A percentile compares a stretch with the other conserved stretches of the same genome.
phyloP scores from a whole-genome alignment of 176 grass and related monocot genomes.

The Triticum aestivum region DNA sequence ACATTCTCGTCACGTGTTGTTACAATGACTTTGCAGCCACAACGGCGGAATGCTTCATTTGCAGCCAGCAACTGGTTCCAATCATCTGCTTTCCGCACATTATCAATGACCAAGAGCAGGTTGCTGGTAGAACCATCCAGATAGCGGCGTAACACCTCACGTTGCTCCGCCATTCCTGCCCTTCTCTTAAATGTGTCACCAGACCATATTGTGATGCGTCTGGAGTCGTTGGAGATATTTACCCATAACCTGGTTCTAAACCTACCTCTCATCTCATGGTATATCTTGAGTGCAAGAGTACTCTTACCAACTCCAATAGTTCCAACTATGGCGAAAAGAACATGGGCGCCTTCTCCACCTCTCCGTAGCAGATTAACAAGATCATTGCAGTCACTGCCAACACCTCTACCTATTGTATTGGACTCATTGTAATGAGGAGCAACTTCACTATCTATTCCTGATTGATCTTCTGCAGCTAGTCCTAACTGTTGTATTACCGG shows the following conservation, averaged over 20 bases:
- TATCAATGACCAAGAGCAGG: slow-evolving; percentile 56
- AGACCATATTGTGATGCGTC: slow-evolving; percentile 36
- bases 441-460: slow-evolving; percentile 29
- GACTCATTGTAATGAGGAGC: slow-evolving; percentile 26
- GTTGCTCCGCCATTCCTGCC: slow-evolving; percentile 14
- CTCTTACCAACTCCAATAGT: slow-evolving; percentile 51
- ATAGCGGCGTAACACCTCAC: not conserved
- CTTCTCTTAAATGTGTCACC: slow-evolving; percentile 1
- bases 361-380: slow-evolving; percentile 30
- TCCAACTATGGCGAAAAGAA: slow-evolving; percentile 37
- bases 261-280: slow-evolving; percentile 3
- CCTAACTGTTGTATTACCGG: not conserved
- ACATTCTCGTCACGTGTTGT: slow-evolving; percentile 45
- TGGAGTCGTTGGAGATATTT: slow-evolving; percentile 39
- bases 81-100: slow-evolving; percentile 43
- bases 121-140: not conserved
- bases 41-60: not conserved
- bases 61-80: slow-evolving; percentile 32
- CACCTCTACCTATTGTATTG: slow-evolving; percentile 39
- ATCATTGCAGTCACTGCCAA: slow-evolving; percentile 16
- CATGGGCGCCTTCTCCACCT: not conserved
- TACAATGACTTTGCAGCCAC: slow-evolving; percentile 50
- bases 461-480: slow-evolving; percentile 29
- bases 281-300: slow-evolving; percentile 47
- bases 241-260: slow-evolving; percentile 38